A percentile compares a stretch with the other conserved stretches of the same genome.
phyloP scores from a whole-genome alignment of 75 land plant genomes.

The Pinus albicaulis region DNA sequence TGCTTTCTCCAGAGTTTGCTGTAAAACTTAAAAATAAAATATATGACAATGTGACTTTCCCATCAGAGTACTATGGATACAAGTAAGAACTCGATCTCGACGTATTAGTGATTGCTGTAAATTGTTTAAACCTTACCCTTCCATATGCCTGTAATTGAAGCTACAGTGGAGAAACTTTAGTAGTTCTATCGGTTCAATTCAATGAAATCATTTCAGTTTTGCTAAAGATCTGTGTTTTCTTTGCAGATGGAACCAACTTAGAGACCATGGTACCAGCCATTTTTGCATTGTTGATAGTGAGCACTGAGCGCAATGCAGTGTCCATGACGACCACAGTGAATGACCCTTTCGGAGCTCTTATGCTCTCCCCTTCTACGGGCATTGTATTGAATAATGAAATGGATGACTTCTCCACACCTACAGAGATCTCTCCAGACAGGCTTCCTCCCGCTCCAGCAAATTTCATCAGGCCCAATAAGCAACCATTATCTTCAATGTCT shows the following conservation, averaged over 20 bases:
- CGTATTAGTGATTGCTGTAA: neutral
- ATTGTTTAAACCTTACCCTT: neutral
- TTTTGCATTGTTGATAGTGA: slow-evolving; percentile 84
- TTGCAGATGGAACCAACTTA: slow-evolving; percentile 79
- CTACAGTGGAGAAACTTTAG: no score
- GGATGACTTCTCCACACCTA: slow-evolving; percentile 87
- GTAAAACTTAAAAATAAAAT: slow-evolving; percentile 50
- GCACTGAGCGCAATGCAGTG: slow-evolving; percentile 75
- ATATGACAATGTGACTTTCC: slow-evolving; percentile 79
- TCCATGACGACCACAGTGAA: slow-evolving; percentile 95
- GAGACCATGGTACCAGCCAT: slow-evolving; percentile 94
- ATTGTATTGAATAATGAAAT: slow-evolving; percentile 92
- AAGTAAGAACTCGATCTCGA: slow-evolving; percentile 31
- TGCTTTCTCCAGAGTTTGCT: slow-evolving; percentile 78
- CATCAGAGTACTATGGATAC: slow-evolving; percentile 67
- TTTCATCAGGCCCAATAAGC: slow-evolving; percentile 73
- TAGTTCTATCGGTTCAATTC: neutral
- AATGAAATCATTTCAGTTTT: slow-evolving; percentile 4
- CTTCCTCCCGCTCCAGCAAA: slow-evolving; percentile 92
- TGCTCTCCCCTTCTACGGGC: slow-evolving; percentile 86
- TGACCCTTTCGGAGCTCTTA: slow-evolving; percentile 56
- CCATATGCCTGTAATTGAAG: no score
- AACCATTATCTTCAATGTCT: slow-evolving; percentile 93
- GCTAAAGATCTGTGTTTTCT: neutral
- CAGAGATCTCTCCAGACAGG: slow-evolving; percentile 37